Evolutionary conservation across 768 basidiomycete genomes (phyloP).

Genomic region (Pleurotus pulmonarius): DNA sequence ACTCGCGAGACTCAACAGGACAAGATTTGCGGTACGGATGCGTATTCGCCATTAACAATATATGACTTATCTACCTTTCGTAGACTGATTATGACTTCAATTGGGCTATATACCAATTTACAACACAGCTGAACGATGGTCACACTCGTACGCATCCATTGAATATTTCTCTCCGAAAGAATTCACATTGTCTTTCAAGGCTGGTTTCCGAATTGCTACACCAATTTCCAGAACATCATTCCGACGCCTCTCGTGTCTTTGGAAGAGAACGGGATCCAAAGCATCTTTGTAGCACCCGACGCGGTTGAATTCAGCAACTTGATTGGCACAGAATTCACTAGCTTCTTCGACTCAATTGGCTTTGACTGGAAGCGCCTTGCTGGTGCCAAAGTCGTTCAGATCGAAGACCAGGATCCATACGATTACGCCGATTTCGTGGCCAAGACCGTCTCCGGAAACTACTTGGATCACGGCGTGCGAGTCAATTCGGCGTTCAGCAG

Average conservation of each 20-base stretch:
- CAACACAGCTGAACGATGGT: conserved; percentile 57
- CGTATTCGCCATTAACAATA: neutral
- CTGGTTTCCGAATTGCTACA: conserved; percentile 58
- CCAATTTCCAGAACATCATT: conserved; percentile 47
- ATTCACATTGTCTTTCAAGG: conserved; percentile 24
- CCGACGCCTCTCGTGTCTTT: conserved; percentile 54
- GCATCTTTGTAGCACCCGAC: conserved; percentile 53
- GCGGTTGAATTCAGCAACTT: conserved; percentile 45
- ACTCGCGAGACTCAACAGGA: conserved; percentile 43
- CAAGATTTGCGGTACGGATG: conserved; percentile 38
- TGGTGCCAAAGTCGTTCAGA: conserved; percentile 52
- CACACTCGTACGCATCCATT: conserved; percentile 47
- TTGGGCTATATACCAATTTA: conserved; percentile 50
- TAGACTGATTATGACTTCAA: conserved; percentile 70
- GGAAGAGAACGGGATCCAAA: conserved; percentile 41
- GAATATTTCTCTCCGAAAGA: neutral
- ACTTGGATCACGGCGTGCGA: conserved; percentile 58
- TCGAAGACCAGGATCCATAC: conserved; percentile 51
- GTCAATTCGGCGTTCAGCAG: conserved; percentile 61
- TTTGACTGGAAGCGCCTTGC: conserved; percentile 62
- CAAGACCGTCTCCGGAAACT: conserved; percentile 57
- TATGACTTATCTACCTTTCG: neutral
- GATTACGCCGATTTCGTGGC: conserved; percentile 56
- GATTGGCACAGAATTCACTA: conserved; percentile 41
- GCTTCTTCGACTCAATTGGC: conserved; percentile 40